Evolutionary conservation across 2,329 filamentous ascomycete species (phyloP).

Genomic region (Aspergillus sp.): DNA sequence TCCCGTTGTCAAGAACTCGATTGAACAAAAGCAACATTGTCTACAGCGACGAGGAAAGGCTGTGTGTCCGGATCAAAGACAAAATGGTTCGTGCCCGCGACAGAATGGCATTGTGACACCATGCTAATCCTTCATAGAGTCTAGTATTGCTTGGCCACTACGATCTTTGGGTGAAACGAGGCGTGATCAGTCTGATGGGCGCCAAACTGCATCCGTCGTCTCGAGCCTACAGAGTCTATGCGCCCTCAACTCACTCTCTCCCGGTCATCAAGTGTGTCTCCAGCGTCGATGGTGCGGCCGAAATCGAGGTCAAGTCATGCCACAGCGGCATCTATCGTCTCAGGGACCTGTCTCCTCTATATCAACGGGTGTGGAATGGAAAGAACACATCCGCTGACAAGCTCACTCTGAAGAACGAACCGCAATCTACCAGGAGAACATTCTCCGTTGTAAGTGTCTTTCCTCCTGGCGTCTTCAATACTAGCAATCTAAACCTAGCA

Average conservation of each 20-base stretch:
- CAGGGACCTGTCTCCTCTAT: constrained; percentile 51
- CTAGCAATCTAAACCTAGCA: constrained; percentile 14
- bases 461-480: not conserved
- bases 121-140: constrained; percentile 34
- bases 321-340: constrained; percentile 46
- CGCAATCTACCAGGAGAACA: constrained; percentile 31
- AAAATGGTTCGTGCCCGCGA: constrained; percentile 31
- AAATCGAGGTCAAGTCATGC: constrained; percentile 51
- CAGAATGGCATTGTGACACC: not conserved
- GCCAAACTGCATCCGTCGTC: constrained; percentile 54
- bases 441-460: constrained; percentile 41
- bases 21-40: constrained; percentile 39
- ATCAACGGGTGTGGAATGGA: constrained; percentile 54
- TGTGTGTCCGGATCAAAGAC: constrained; percentile 42
- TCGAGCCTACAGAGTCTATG: constrained; percentile 50
- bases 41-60: constrained; percentile 35
- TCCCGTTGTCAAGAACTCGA: constrained; percentile 39
- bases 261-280: constrained; percentile 51
- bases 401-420: constrained; percentile 25
- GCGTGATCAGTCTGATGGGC: constrained; percentile 58
- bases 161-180: constrained; percentile 56
- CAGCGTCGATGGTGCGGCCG: constrained; percentile 43
- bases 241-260: constrained; percentile 58
- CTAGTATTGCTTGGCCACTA: constrained; percentile 53
- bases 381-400: constrained; percentile 33